Conservation (phyloP, 768 basidiomycete species). For the Kockovaella imperatae region DNA sequence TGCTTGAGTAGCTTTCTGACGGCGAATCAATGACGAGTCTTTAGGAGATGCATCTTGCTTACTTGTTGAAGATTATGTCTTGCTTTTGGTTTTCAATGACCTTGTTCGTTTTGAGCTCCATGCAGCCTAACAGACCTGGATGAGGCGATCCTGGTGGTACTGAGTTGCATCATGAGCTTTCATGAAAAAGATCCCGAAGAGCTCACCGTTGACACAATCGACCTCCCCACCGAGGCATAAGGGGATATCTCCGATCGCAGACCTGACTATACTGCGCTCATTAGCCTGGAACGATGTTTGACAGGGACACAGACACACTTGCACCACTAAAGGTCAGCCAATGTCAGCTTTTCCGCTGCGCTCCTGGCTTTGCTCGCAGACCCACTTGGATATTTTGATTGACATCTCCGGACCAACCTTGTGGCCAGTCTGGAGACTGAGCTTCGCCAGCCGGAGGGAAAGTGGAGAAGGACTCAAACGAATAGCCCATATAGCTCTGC, state of each 20-base stretch:
- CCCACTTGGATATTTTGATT: constrained; percentile 43
- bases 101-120: constrained; percentile 46
- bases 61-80: constrained; percentile 41
- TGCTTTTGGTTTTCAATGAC: constrained; percentile 35
- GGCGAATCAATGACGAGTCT: neutral
- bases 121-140: constrained; percentile 28
- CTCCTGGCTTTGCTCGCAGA: neutral
- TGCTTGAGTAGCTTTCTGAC: constrained; percentile 44
- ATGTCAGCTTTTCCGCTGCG: neutral
- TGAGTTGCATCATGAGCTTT: neutral
- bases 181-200: too few relatives aligned
- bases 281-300: neutral
- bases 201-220: constrained; percentile 40
- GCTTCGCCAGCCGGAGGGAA: constrained; percentile 1
- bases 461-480: constrained; percentile 44
- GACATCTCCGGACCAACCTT: constrained; percentile 42
- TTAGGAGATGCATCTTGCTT: neutral
- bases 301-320: constrained; percentile 17
- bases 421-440: constrained; percentile 7
- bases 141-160: constrained; percentile 22
- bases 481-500: constrained; percentile 40
- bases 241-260: constrained; percentile 37
- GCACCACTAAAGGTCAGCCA: constrained; percentile 35
- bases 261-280: constrained; percentile 33
- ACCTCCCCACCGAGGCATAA: constrained; percentile 45